Conservation (phyloP, 768 basidiomycete genomes). For the Auricularia sp. region DNA sequence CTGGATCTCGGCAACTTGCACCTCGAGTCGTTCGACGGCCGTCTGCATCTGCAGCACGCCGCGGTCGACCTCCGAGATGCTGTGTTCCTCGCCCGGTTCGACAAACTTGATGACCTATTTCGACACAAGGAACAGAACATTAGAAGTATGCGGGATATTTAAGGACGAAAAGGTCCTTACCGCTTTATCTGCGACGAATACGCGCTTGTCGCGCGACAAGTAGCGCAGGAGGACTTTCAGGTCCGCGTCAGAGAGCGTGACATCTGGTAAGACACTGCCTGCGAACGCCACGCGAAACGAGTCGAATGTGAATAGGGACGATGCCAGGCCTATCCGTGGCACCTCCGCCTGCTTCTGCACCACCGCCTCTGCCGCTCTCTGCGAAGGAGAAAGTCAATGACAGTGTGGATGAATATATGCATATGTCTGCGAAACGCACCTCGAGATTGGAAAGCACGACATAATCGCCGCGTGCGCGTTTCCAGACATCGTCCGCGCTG, state of each 20-base stretch:
- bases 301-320: slow-evolving; percentile 49
- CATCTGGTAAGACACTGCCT: slow-evolving; percentile 27
- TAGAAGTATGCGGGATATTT: not conserved
- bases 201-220: slow-evolving; percentile 63
- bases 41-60: slow-evolving; percentile 74
- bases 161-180: slow-evolving; percentile 29
- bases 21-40: slow-evolving; percentile 55
- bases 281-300: slow-evolving; percentile 55
- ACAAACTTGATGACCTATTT: slow-evolving; percentile 75
- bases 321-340: slow-evolving; percentile 39
- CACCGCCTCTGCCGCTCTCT: slow-evolving; percentile 48
- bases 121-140: not conserved
- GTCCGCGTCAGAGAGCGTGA: slow-evolving; percentile 48
- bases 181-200: slow-evolving; percentile 54
- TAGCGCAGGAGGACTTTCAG: slow-evolving; percentile 61
- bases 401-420: not conserved
- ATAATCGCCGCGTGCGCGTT: slow-evolving; percentile 56
- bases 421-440: slow-evolving; percentile 9
- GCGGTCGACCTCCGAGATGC: slow-evolving; percentile 68
- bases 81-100: slow-evolving; percentile 24
- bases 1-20: slow-evolving; percentile 62
- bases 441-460: slow-evolving; percentile 58
- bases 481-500: slow-evolving; percentile 40
- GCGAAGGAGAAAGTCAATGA: not conserved
- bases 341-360: slow-evolving; percentile 32